Evolutionary conservation across 2,329 filamentous ascomycete genomes (phyloP).

Genomic region (Trichoderma gracile): DNA sequence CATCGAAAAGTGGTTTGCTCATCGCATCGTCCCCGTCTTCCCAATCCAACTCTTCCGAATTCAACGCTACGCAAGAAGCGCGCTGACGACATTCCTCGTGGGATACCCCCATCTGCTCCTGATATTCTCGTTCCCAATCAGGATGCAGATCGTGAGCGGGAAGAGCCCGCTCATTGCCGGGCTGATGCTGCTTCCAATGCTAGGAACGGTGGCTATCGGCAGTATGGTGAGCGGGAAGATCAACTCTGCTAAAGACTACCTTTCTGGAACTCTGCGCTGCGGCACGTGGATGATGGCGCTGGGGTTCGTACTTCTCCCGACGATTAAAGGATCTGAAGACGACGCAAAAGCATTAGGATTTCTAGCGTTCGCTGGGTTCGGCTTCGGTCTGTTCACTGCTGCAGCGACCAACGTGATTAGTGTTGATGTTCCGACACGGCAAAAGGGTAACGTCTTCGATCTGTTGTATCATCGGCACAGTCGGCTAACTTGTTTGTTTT

Average conservation of each 20-base stretch:
- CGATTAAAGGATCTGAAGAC: conserved; percentile 35
- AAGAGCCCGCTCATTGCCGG: conserved; percentile 50
- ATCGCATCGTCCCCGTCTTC: conserved; percentile 44
- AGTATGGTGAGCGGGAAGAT: conserved; percentile 46
- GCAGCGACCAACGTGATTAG: conserved; percentile 49
- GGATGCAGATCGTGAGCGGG: conserved; percentile 52
- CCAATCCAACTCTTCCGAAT: conserved; percentile 52
- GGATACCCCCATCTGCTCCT: conserved; percentile 54
- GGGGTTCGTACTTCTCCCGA: conserved; percentile 51
- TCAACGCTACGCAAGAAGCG: conserved; percentile 46
- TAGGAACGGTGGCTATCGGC: conserved; percentile 50
- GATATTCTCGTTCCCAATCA: conserved; percentile 52
- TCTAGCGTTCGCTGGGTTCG: conserved; percentile 53
- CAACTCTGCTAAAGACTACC: conserved; percentile 45
- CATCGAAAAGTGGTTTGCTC: conserved; percentile 32
- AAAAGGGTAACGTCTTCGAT: conserved; percentile 45
- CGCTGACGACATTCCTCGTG: conserved; percentile 49
- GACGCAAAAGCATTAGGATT: conserved; percentile 52
- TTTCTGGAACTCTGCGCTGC: conserved; percentile 46
- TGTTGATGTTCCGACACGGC: conserved; percentile 44
- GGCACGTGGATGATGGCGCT: conserved; percentile 48
- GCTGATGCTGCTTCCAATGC: conserved; percentile 55
- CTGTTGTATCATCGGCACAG: not conserved
- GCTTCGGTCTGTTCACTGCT: conserved; percentile 52
- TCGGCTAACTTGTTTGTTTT: not conserved